A percentile compares a stretch with the other conserved stretches of the same genome.
Conservation (phyloP, 2,329 filamentous ascomycete species). For the Thelonectria olida region DNA sequence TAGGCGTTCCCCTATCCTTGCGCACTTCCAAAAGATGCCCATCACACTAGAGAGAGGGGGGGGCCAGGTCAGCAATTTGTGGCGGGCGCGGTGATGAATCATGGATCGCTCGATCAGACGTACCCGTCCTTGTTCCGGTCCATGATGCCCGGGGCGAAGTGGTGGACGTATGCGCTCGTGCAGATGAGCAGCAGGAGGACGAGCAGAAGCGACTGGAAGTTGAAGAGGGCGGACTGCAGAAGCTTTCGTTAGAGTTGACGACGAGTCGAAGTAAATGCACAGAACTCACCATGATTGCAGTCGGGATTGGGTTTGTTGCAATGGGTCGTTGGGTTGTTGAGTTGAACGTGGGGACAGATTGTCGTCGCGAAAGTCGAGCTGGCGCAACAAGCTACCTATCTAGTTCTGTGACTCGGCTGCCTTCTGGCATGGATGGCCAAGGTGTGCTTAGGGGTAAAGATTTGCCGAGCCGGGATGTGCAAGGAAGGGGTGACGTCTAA, state of each 20-base stretch:
- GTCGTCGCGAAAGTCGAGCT: constrained; percentile 24
- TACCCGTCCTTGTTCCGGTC: constrained; percentile 94
- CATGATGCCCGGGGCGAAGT: constrained; percentile 87
- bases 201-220: constrained; percentile 95
- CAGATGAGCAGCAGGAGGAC: constrained; percentile 96
- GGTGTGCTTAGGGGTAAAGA: constrained; percentile 50
- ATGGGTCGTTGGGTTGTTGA: not conserved
- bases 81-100: not conserved
- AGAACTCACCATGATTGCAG: constrained; percentile 40
- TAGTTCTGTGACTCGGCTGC: constrained; percentile 20
- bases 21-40: constrained; percentile 95
- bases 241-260: constrained; percentile 23
- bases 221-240: constrained; percentile 90
- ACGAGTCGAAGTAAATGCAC: not conserved
- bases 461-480: constrained; percentile 44
- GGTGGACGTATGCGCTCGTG: constrained; percentile 93
- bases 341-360: constrained; percentile 11
- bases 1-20: constrained; percentile 88
- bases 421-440: constrained; percentile 34
- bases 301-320: not conserved
- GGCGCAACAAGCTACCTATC: constrained; percentile 14
- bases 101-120: constrained; percentile 33
- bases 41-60: constrained; percentile 63
- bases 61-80: constrained; percentile 23
- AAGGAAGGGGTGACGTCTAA: constrained; percentile 36